Base-by-base conservation (phyloP, 2,329 filamentous ascomycete genomes). In the Phaeophleospora eucalypticola region DNA sequence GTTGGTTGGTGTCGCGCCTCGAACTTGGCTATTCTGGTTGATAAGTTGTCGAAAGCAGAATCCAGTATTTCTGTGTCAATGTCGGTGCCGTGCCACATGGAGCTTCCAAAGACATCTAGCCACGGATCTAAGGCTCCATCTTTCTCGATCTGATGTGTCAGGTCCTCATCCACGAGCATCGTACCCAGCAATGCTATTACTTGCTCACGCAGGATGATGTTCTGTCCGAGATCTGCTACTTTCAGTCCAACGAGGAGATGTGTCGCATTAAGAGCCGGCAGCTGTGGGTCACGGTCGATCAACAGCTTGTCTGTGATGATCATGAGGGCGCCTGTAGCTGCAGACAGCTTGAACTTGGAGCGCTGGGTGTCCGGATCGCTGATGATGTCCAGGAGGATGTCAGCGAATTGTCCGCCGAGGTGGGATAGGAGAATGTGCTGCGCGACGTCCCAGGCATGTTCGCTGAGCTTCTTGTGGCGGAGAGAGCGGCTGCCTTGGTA, bases 391-490 rank as follows among this genome's bases (percentile, higher is more conserved):
- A 61, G 51, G 2, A 64, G 46, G 7, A 57, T 54, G 2, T 43
- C 53, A 6, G 59, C 48, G 33, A 58, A 58, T 41, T 60, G 58
- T 14, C 51, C 48, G 19, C 61, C 57, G 12, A 62, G 53, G 41
- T 65, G 62, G 6, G 61, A 61, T 32, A 59, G 51, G 6, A 64
- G 47, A n/a, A 63, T 53, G 40, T 58, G 60, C 42, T 57, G 45
- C 18, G 51, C 50, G 10, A 59, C 54, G 3, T 36, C 37, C 62
- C 63, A 64, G 10, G 59, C 56, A 20, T 51, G 45, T 14, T 56
- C 49, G 7, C 46, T 58, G 7, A 65, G 49, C 20, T 54, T 52
- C 45, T 56, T 58, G 41, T 61, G 57, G 40, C 59, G 54, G 40
- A 64, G 54, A 18, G 58, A 58, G 8, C 63, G 43, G 36, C 52